Percentiles rank a stretch among this genome's conserved stretches.
Evolutionary conservation across 495 filamentous ascomycete species (phyloP).

Genomic region (Jackrogersella minutella): DNA sequence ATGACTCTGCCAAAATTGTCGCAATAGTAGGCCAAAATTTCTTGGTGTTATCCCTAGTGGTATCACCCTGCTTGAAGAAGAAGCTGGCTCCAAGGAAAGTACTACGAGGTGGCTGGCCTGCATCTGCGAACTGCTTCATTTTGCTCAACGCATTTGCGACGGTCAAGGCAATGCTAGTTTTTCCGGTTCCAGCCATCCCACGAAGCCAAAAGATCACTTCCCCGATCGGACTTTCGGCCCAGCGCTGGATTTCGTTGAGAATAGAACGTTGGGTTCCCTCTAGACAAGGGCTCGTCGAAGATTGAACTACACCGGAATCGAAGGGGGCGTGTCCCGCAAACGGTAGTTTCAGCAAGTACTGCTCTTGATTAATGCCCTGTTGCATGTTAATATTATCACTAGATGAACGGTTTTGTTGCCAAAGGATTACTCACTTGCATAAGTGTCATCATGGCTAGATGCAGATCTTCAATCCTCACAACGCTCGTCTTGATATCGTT

Average conservation of each 20-base stretch:
- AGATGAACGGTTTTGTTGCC: too few species aligned
- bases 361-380: too few species aligned
- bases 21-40: slow-evolving; percentile 57
- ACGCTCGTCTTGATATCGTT: too few species aligned
- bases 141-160: slow-evolving; percentile 42
- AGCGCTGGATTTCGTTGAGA: slow-evolving; percentile 23
- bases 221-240: slow-evolving; percentile 8
- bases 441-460: too few species aligned
- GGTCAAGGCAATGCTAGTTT: slow-evolving; percentile 56
- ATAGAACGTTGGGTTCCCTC: slow-evolving; percentile 41
- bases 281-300: slow-evolving; percentile 35
- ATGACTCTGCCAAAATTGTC: slow-evolving; percentile 48
- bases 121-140: not conserved
- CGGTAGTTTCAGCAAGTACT: not conserved
- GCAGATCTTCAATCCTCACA: too few species aligned
- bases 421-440: too few species aligned
- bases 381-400: not conserved
- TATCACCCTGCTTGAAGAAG: slow-evolving; percentile 61
- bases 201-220: slow-evolving; percentile 53
- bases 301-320: slow-evolving; percentile 40
- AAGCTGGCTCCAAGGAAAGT: slow-evolving; percentile 50
- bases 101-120: not conserved
- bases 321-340: too few species aligned
- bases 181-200: slow-evolving; percentile 56
- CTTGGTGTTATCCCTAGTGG: slow-evolving; percentile 50